These are phyloP conservation scores for Aspergillus sp. DNA, from an alignment of 2,329 filamentous ascomycete genomes.

Conservation along the genomic window DNA sequence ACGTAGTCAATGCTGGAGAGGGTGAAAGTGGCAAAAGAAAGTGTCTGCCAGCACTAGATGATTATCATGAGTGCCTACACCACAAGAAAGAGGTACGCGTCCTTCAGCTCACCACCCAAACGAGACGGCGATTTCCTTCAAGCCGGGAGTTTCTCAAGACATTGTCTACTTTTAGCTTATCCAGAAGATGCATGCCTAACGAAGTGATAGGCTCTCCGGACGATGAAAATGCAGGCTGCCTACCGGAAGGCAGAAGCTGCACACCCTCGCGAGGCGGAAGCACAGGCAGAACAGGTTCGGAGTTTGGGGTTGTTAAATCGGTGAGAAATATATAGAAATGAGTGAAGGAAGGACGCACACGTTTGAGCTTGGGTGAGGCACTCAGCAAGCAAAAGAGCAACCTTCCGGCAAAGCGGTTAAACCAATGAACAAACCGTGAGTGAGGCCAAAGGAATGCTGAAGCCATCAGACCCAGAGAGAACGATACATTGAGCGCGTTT, in stretches of 20 bases:
- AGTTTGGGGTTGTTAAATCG: constrained; percentile 72
- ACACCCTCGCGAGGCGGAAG: constrained; percentile 75
- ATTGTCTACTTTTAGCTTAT: too few species aligned
- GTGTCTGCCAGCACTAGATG: constrained; percentile 81
- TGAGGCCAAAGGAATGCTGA: background rate
- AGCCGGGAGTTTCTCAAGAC: background rate
- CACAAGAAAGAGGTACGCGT: constrained; percentile 91
- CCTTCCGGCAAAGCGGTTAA: constrained; percentile 36
- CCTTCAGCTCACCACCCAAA: background rate
- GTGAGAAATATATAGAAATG: constrained; percentile 26
- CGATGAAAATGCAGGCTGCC: constrained; percentile 75
- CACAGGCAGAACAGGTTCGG: constrained; percentile 81
- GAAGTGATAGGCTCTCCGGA: constrained; percentile 68
- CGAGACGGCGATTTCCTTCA: background rate
- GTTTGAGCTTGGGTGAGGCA: background rate
- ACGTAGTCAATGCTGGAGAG: constrained; percentile 84
- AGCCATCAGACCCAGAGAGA: constrained; percentile 20
- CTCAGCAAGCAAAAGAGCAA: constrained; percentile 69
- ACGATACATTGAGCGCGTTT: constrained; percentile 19
- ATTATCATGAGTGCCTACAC: constrained; percentile 98
- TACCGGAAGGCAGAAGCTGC: constrained; percentile 78
- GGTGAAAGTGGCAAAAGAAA: constrained; percentile 84
- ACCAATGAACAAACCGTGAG: background rate
- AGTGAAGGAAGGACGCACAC: constrained; percentile 43
- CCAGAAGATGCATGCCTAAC: background rate